These are phyloP conservation scores for Curvularia sp. DNA, from an alignment of 2,329 filamentous ascomycete species.

Conservation along the genomic window DNA sequence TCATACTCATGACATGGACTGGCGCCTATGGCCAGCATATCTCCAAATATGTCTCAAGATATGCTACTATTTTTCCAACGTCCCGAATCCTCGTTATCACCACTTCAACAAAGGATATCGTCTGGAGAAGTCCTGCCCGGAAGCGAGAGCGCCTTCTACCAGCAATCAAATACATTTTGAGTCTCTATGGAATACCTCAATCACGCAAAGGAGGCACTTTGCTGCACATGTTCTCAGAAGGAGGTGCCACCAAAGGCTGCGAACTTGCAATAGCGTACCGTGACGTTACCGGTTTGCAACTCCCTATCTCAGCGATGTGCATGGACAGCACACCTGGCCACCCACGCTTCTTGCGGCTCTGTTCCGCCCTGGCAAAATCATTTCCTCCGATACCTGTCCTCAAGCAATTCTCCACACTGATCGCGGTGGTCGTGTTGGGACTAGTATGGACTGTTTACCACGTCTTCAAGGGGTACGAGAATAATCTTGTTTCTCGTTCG, in stretches of 20 bases:
- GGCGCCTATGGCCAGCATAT: background rate
- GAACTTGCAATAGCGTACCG: constrained; percentile 1
- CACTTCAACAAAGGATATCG: background rate
- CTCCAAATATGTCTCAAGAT: background rate
- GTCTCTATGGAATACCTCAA: background rate
- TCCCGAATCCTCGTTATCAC: constrained; percentile 1
- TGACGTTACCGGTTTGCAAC: background rate
- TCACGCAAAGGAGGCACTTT: background rate
- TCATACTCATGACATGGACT: background rate
- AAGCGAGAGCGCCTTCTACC: background rate
- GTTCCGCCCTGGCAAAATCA: background rate
- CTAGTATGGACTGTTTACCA: background rate
- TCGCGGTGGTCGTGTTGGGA: background rate
- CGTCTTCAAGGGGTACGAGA: constrained; percentile 2
- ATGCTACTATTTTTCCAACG: background rate
- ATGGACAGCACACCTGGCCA: constrained; percentile 1
- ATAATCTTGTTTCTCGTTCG: background rate
- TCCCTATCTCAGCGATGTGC: background rate
- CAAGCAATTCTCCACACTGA: background rate
- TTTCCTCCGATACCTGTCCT: background rate
- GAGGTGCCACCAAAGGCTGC: constrained; percentile 1
- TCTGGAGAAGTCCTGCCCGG: background rate
- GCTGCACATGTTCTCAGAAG: background rate
- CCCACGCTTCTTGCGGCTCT: constrained; percentile 1
- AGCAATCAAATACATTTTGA: constrained; percentile 1